Evolutionary conservation across 1,284 basidiomycete genomes (phyloP).

Genomic region (Athelia psychrophila): DNA sequence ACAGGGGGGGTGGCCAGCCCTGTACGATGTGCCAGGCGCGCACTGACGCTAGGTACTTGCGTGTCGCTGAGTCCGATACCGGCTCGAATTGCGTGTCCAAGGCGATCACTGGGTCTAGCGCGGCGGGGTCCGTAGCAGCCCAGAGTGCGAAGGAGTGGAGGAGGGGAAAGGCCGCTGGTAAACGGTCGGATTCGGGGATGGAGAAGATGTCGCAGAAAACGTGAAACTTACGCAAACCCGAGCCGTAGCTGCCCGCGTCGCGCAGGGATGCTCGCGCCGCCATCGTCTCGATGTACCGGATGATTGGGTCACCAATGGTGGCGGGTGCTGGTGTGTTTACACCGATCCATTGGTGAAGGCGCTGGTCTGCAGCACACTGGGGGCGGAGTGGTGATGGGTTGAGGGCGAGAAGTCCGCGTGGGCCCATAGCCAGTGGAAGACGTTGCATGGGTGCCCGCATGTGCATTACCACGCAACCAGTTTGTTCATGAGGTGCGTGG

Average conservation of each 20-base stretch:
- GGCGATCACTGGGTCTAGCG: conserved; percentile 7
- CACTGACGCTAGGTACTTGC: conserved; percentile 32
- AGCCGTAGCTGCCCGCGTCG: conserved; percentile 24
- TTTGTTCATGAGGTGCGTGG: conserved; percentile 15
- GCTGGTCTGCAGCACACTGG: conserved; percentile 20
- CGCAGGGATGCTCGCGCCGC: conserved; percentile 23
- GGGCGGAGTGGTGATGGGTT: conserved; percentile 21
- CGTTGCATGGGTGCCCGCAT: conserved; percentile 4
- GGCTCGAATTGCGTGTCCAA: conserved; percentile 22
- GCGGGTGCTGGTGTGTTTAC: conserved; percentile 19
- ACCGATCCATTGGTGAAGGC: conserved; percentile 31
- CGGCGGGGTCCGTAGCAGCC: conserved; percentile 22
- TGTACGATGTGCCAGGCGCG: conserved; percentile 36
- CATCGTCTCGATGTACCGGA: conserved; percentile 15
- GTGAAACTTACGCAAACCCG: conserved; percentile 34
- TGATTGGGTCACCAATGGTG: conserved; percentile 19
- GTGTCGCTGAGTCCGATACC: conserved; percentile 17
- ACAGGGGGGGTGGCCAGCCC: conserved; percentile 29
- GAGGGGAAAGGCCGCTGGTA: conserved; percentile 26
- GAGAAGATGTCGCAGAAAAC: conserved; percentile 35
- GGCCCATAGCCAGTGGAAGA: conserved; percentile 5
- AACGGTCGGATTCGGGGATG: conserved; percentile 23
- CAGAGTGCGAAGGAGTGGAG: conserved; percentile 34
- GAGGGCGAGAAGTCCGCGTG: conserved; percentile 7
- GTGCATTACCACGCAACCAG: conserved; percentile 13